Evolutionary conservation across 108 stramenopile species (phyloP).

Genomic region (Conticribra weissflogii): DNA sequence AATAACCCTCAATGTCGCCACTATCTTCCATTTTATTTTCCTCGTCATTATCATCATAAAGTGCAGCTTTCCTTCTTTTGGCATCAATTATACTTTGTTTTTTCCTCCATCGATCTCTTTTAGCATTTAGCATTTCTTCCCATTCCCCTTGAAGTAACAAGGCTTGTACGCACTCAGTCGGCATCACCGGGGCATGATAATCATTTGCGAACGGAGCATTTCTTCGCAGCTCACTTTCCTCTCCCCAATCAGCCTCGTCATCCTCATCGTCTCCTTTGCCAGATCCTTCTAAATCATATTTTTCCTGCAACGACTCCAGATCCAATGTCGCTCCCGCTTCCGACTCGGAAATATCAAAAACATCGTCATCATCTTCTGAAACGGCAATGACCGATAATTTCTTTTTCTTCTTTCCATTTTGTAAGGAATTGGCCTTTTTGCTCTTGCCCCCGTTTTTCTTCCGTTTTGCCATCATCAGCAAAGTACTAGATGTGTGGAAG

Average conservation of each 20-base stretch:
- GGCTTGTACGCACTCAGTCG: slow-evolving; percentile 77
- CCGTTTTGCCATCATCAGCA: slow-evolving; percentile 31
- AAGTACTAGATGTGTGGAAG: slow-evolving; percentile 30
- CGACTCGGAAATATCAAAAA: not conserved
- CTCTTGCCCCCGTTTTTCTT: slow-evolving; percentile 39
- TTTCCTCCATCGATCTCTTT: slow-evolving; percentile 38
- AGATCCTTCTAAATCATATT: slow-evolving; percentile 9
- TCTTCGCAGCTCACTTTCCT: no score
- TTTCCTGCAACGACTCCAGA: slow-evolving; percentile 1
- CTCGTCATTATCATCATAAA: slow-evolving; percentile 27
- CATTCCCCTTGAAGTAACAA: slow-evolving; percentile 53
- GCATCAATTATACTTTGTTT: slow-evolving; percentile 36
- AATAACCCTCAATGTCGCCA: slow-evolving; percentile 12
- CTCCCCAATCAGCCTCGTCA: no score
- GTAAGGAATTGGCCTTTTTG: slow-evolving; percentile 15
- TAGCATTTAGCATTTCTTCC: slow-evolving; percentile 30
- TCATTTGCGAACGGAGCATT: slow-evolving; percentile 64
- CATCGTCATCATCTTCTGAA: slow-evolving; percentile 10
- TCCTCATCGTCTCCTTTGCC: no score
- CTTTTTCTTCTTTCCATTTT: slow-evolving; percentile 10
- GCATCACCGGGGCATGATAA: slow-evolving; percentile 91
- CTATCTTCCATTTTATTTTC: slow-evolving; percentile 24
- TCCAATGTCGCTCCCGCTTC: not conserved
- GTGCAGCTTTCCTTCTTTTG: slow-evolving; percentile 28
- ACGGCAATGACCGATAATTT: slow-evolving; percentile 1